These are phyloP conservation scores for Amaranthus hypochondriacus DNA, from an alignment of 148 eudicot species.

Conservation along the genomic window DNA sequence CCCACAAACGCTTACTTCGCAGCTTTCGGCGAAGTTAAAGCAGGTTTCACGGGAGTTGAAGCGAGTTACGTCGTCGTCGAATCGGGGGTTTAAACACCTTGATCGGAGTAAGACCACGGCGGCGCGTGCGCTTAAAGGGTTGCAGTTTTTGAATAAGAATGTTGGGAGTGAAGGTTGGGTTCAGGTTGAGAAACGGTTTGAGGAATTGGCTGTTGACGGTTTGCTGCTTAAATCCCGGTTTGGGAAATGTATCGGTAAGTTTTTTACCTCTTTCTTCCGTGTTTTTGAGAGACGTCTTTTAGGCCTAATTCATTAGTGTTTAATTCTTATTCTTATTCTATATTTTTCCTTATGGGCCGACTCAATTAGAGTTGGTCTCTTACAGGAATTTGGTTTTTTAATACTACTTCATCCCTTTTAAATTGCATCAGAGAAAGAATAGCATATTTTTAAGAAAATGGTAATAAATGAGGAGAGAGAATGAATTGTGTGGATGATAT, in stretches of 20 bases:
- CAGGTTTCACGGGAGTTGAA: conserved; percentile 45
- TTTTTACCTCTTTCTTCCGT: too few relatives aligned
- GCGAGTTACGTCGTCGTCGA: conserved; percentile 33
- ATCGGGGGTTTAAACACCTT: conserved; percentile 13
- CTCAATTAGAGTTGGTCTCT: too few relatives aligned
- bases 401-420: too few relatives aligned
- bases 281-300: too few relatives aligned
- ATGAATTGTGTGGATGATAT: too few relatives aligned
- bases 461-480: too few relatives aligned
- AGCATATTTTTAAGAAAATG: too few relatives aligned
- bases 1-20: conserved; percentile 31
- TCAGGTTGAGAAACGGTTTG: conserved; percentile 36
- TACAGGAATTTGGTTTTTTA: too few relatives aligned
- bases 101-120: conserved; percentile 43
- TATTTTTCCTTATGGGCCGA: too few relatives aligned
- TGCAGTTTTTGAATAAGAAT: conserved; percentile 45
- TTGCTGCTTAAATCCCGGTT: conserved; percentile 37
- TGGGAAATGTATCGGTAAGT: conserved; percentile 52
- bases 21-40: conserved; percentile 40
- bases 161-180: conserved; percentile 44
- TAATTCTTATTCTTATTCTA: too few relatives aligned
- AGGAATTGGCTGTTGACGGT: conserved; percentile 32
- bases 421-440: too few relatives aligned
- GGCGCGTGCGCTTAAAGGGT: conserved; percentile 38
- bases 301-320: too few relatives aligned